A percentile compares a stretch with the other conserved stretches of the same genome.
These are phyloP conservation scores for Xylaria sp. DNA, from an alignment of 2,329 filamentous ascomycete species.

Conservation along the genomic window DNA sequence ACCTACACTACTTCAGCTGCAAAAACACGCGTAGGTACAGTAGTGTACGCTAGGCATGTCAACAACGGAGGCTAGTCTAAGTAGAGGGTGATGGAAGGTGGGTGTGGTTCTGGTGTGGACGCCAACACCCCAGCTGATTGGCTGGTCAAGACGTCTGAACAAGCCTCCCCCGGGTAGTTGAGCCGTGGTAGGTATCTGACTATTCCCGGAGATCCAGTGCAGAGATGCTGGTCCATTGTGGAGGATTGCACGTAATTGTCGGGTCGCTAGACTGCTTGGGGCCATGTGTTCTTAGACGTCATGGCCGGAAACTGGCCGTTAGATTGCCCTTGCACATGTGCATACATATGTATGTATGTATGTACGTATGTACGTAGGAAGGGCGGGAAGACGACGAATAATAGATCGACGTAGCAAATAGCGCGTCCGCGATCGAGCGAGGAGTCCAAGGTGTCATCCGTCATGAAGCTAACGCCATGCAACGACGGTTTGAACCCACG, in stretches of 20 bases:
- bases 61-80: slow-evolving; percentile 9
- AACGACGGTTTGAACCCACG: neutral
- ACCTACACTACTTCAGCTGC: slow-evolving; percentile 1
- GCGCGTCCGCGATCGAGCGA: slow-evolving; percentile 8
- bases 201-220: slow-evolving; percentile 10
- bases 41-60: neutral
- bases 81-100: slow-evolving; percentile 20
- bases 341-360: neutral
- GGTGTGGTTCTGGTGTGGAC: slow-evolving; percentile 32
- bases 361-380: neutral
- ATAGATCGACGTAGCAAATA: neutral
- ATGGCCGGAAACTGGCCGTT: slow-evolving; percentile 18
- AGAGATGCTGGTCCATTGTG: slow-evolving; percentile 4
- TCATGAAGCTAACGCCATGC: neutral
- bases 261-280: slow-evolving; percentile 18
- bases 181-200: neutral
- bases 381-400: slow-evolving; percentile 6
- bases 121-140: slow-evolving; percentile 26
- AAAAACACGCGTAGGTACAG: neutral
- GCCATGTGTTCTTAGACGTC: slow-evolving; percentile 8
- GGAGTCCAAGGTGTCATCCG: slow-evolving; percentile 5
- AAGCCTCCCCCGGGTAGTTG: slow-evolving; percentile 9
- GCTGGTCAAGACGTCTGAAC: neutral
- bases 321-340: slow-evolving; percentile 16
- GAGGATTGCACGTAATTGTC: slow-evolving; percentile 14